Base-by-base conservation (phyloP, 1,139 yeast species). In the Taiozyma sp. region DNA sequence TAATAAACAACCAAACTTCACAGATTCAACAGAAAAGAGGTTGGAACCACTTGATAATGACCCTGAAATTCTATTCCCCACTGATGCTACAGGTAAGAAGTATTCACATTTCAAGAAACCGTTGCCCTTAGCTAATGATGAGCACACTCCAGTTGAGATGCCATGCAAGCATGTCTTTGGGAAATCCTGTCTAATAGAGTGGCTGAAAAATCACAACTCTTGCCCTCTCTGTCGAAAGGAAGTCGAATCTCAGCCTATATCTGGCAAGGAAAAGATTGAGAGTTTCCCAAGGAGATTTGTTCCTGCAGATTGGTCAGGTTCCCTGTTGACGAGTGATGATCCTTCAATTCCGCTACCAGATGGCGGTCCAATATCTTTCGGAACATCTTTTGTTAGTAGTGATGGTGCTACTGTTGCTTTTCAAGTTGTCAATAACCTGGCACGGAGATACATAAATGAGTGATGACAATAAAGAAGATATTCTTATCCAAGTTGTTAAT, bases 131-230 rank as follows among this genome's bases (percentile, higher is more conserved):
- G 13, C 34, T 8, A 34, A 19, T 3, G 13, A 46, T 19, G 48
- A 47, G 7, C 97, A 91, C 66, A 66, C 75, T 10, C 85, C 97
- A 0, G 72, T 87, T 2, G 72, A 77, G 55, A 74, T 92, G 79
- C 95, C 96, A 0, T 92, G 98, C 68, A 82, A 82, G 8, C 96
- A 88, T 64, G 63, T 81, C 1, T 88, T 89, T 70, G 96, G 96
- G 4, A 76, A 80, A 56, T 77, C 78, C 29, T 90, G 97, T 69
- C 70, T 88, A 43, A 76, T 73, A 54, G 86, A 84, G 58, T 90
- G 97, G 97, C 78, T 90, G 48, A 75, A 76, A 54, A 72, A 75
- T 45, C 81, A 85, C 53, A 74, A 80, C 38, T 80, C 89, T 1
- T 90, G 97, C 66, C 97, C 97, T 0, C 70, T 89, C 50, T 90